phyloP scores from a whole-genome alignment of 805 yeast species.

The Yarrowia porcina region DNA sequence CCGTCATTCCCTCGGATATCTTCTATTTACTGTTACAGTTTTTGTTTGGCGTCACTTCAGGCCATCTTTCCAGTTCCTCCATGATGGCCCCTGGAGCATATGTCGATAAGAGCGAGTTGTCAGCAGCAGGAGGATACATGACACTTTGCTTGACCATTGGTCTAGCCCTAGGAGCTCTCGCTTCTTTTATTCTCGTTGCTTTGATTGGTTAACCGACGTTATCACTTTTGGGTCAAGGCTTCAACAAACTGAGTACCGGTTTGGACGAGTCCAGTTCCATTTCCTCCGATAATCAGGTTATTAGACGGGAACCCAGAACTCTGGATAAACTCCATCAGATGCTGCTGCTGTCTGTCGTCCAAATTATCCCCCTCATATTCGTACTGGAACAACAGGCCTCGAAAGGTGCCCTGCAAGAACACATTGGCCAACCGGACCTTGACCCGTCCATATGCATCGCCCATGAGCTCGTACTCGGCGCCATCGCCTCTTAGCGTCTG shows the following conservation, averaged over 20 bases:
- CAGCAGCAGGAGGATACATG: constrained; percentile 94
- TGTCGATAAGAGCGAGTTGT: constrained; percentile 64
- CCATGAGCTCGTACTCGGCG: constrained; percentile 50
- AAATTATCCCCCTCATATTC: constrained; percentile 38
- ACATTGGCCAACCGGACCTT: constrained; percentile 65
- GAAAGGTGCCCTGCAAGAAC: constrained; percentile 68
- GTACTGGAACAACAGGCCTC: constrained; percentile 64
- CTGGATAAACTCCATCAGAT: constrained; percentile 19
- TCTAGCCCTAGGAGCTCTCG: constrained; percentile 70
- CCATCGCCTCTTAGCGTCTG: constrained; percentile 78
- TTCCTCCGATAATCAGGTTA: constrained; percentile 4
- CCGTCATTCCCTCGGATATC: constrained; percentile 50
- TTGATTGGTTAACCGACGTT: neutral
- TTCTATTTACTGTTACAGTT: constrained; percentile 70
- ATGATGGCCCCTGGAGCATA: constrained; percentile 70
- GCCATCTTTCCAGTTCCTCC: constrained; percentile 75
- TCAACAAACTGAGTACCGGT: constrained; percentile 16
- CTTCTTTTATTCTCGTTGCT: constrained; percentile 64
- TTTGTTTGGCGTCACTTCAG: constrained; percentile 80
- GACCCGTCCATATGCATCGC: constrained; percentile 44
- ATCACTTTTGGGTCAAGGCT: neutral
- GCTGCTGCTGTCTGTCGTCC: constrained; percentile 17
- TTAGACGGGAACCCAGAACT: constrained; percentile 6
- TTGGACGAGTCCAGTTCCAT: neutral
- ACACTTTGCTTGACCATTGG: constrained; percentile 76